Percentiles rank a stretch among this genome's conserved stretches.
Evolutionary conservation across 1,139 yeast species (phyloP).

Genomic region (Ogataea hybrid): DNA sequence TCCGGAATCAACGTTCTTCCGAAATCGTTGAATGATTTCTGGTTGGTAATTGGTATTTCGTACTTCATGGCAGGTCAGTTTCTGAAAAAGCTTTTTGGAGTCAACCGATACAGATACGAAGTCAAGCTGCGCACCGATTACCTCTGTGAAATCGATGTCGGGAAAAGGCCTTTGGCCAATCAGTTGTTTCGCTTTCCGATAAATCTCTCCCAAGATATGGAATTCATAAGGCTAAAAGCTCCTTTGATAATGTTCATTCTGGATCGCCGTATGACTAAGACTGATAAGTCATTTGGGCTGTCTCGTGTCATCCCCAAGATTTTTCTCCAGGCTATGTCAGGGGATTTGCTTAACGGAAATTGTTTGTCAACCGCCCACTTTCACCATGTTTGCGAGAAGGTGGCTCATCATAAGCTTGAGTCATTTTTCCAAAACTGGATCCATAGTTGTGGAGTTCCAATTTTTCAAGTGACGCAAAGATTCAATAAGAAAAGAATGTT

Average conservation of each 20-base stretch:
- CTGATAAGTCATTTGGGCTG: constrained; percentile 91
- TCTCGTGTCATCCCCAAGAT: constrained; percentile 89
- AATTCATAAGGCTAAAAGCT: constrained; percentile 71
- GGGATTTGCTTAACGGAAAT: constrained; percentile 79
- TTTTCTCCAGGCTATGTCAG: constrained; percentile 93
- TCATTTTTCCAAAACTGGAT: constrained; percentile 93
- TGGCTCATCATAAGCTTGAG: constrained; percentile 82
- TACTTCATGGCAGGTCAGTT: constrained; percentile 80
- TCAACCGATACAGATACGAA: constrained; percentile 73
- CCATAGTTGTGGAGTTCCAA: constrained; percentile 84
- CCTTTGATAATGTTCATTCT: constrained; percentile 83
- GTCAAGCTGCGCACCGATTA: constrained; percentile 63
- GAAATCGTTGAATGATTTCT: constrained; percentile 72
- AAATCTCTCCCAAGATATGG: constrained; percentile 46
- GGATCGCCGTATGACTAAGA: constrained; percentile 91
- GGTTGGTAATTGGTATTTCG: constrained; percentile 89
- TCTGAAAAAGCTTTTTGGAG: constrained; percentile 70
- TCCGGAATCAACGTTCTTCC: constrained; percentile 92
- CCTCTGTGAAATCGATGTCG: constrained; percentile 71
- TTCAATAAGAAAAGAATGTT: constrained; percentile 93
- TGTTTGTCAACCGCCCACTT: constrained; percentile 79
- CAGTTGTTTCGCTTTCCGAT: constrained; percentile 71
- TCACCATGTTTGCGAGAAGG: constrained; percentile 90
- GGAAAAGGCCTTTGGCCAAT: constrained; percentile 75
- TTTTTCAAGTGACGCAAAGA: constrained; percentile 82